phyloP scores from a whole-genome alignment of 495 filamentous ascomycete species.

The Lepidopterella palustris region DNA sequence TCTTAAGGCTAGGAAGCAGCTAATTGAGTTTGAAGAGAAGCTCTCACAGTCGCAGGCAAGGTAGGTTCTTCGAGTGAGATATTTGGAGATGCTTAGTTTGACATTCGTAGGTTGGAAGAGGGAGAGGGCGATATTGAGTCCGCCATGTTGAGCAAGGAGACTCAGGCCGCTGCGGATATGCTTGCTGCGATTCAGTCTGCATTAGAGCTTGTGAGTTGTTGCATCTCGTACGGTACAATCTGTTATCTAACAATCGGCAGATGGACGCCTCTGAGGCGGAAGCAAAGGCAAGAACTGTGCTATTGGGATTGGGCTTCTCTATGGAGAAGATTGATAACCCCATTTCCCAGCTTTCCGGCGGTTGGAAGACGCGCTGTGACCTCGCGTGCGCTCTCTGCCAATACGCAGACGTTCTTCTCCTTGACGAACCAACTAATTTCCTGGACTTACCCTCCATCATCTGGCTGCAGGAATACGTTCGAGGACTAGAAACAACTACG shows the following conservation, averaged over 20 bases:
- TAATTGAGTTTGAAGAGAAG: constrained; percentile 58
- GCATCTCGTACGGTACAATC: background rate
- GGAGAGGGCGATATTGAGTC: constrained; percentile 21
- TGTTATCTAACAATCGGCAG: background rate
- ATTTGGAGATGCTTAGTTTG: background rate
- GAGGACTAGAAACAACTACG: constrained; percentile 45
- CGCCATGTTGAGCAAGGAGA: constrained; percentile 24
- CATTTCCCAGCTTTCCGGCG: constrained; percentile 63
- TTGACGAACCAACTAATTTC: constrained; percentile 85
- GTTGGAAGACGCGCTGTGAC: constrained; percentile 69
- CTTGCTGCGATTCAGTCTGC: constrained; percentile 25
- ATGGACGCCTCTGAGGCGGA: constrained; percentile 32
- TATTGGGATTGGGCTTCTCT: constrained; percentile 62
- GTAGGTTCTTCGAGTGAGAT: constrained; percentile 29
- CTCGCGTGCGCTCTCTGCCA: constrained; percentile 62
- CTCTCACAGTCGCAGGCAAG: constrained; percentile 50
- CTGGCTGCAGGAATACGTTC: constrained; percentile 70
- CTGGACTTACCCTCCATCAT: constrained; percentile 75
- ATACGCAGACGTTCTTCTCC: constrained; percentile 68
- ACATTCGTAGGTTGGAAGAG: constrained; percentile 10
- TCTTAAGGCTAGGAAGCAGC: constrained; percentile 61
- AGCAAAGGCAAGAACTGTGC: constrained; percentile 27
- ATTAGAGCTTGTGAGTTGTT: constrained; percentile 13
- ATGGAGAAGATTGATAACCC: constrained; percentile 49
- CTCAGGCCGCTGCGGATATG: constrained; percentile 30